These are phyloP conservation scores for Populus hybrid DNA, from an alignment of 441 rosid species.

Conservation along the genomic window DNA sequence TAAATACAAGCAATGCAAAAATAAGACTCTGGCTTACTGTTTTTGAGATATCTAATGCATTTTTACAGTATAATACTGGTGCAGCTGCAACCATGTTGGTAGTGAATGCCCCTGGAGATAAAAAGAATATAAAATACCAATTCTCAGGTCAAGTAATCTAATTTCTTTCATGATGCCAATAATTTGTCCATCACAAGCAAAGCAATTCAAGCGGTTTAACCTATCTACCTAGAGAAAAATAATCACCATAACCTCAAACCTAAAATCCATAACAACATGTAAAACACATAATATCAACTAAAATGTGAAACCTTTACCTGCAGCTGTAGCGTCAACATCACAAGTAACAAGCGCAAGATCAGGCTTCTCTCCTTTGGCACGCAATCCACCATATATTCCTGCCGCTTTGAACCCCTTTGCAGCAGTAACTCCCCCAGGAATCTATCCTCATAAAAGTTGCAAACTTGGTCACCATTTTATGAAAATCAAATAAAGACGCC, in stretches of 20 bases:
- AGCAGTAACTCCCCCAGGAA: conserved; percentile 95
- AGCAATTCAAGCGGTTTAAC: neutral
- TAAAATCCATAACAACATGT: neutral
- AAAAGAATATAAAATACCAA: neutral
- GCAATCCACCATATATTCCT: conserved; percentile 80
- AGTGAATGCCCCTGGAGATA: conserved; percentile 75
- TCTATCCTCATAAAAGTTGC: conserved; percentile 32
- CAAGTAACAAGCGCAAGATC: conserved; percentile 92
- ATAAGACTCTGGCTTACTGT: conserved; percentile 38
- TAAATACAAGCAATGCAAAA: conserved; percentile 3
- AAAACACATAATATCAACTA: neutral
- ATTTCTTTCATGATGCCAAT: neutral
- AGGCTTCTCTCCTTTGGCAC: conserved; percentile 86
- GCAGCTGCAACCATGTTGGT: conserved; percentile 92
- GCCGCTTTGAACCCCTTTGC: conserved; percentile 90
- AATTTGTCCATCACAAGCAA: neutral
- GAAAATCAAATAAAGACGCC: neutral
- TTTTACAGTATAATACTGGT: conserved; percentile 85
- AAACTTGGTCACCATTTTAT: neutral
- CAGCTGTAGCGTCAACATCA: conserved; percentile 81
- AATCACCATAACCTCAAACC: neutral
- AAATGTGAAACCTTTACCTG: conserved; percentile 46
- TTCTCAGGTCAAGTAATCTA: neutral
- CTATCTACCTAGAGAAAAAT: conserved; percentile 1
- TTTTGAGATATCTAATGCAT: conserved; percentile 45